Percentiles rank a stretch among this genome's conserved stretches.
Evolutionary conservation across 805 yeast genomes (phyloP).

Genomic region (Myxozyma mucilagina): DNA sequence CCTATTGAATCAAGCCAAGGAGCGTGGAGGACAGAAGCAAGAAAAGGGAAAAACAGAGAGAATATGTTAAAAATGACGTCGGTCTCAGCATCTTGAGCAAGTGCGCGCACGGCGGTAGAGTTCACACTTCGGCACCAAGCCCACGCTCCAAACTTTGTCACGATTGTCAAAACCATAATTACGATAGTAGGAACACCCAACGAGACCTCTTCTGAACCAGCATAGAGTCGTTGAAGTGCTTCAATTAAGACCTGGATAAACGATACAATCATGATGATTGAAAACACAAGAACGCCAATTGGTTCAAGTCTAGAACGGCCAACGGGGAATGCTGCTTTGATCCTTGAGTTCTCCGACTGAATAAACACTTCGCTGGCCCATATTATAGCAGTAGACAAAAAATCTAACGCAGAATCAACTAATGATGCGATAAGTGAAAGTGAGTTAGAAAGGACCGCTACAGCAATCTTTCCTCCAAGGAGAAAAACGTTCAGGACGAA

Average conservation of each 20-base stretch:
- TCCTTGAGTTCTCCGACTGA: background rate
- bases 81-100: slow-evolving; percentile 79
- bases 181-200: slow-evolving; percentile 53
- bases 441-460: slow-evolving; percentile 63
- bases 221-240: slow-evolving; percentile 52
- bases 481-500: slow-evolving; percentile 54
- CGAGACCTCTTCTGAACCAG: slow-evolving; percentile 44
- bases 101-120: slow-evolving; percentile 70
- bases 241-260: slow-evolving; percentile 72
- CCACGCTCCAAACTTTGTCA: slow-evolving; percentile 61
- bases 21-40: slow-evolving; percentile 52
- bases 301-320: slow-evolving; percentile 77
- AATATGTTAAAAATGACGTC: slow-evolving; percentile 65
- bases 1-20: slow-evolving; percentile 82
- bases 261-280: slow-evolving; percentile 67
- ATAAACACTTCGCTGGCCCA: slow-evolving; percentile 53
- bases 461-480: slow-evolving; percentile 55
- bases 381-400: slow-evolving; percentile 74
- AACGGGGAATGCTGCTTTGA: slow-evolving; percentile 49
- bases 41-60: slow-evolving; percentile 67
- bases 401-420: slow-evolving; percentile 73
- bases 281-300: slow-evolving; percentile 73
- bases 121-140: slow-evolving; percentile 59
- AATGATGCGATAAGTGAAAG: slow-evolving; percentile 76
- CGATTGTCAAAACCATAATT: slow-evolving; percentile 66